These are phyloP conservation scores for Lyophyllum shimeji DNA, from an alignment of 768 basidiomycete species.

Conservation along the genomic window DNA sequence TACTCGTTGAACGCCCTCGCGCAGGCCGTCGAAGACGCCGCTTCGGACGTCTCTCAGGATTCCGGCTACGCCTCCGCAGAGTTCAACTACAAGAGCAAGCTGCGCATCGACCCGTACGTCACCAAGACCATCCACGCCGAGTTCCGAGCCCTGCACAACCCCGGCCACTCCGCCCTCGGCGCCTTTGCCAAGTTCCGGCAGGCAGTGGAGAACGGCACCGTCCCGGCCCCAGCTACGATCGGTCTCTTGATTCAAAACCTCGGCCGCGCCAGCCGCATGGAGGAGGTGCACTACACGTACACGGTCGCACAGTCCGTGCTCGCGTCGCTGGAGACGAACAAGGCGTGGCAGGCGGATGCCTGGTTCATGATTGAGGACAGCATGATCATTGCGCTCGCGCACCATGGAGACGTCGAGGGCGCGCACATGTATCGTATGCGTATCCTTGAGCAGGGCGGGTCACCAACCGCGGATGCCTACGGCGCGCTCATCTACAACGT, in stretches of 20 bases:
- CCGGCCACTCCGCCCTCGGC: slow-evolving; percentile 22
- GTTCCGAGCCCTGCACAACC: slow-evolving; percentile 1
- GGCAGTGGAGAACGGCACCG: slow-evolving; percentile 42
- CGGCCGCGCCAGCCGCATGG: slow-evolving; percentile 60
- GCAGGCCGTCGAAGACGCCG: slow-evolving; percentile 15
- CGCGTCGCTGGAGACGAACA: slow-evolving; percentile 38
- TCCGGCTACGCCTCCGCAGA: slow-evolving; percentile 10
- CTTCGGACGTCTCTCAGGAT: slow-evolving; percentile 5
- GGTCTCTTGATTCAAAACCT: slow-evolving; percentile 66
- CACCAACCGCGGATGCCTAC: slow-evolving; percentile 88
- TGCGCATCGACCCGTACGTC: slow-evolving; percentile 11
- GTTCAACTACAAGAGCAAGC: neutral
- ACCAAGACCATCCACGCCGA: slow-evolving; percentile 4
- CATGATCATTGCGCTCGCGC: slow-evolving; percentile 87
- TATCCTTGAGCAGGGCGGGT: slow-evolving; percentile 73
- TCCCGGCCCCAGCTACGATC: slow-evolving; percentile 52
- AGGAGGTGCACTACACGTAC: slow-evolving; percentile 69
- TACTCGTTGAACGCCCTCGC: slow-evolving; percentile 20
- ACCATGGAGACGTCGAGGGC: slow-evolving; percentile 73
- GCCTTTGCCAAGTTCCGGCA: slow-evolving; percentile 53
- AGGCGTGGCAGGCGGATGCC: slow-evolving; percentile 46
- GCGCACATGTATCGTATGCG: slow-evolving; percentile 81
- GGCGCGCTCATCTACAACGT: slow-evolving; percentile 84
- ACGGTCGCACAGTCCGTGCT: slow-evolving; percentile 64
- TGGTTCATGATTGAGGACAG: slow-evolving; percentile 86